Evolutionary conservation across 2,329 filamentous ascomycete genomes (phyloP).

Genomic region (Clarireedia hainanense): DNA sequence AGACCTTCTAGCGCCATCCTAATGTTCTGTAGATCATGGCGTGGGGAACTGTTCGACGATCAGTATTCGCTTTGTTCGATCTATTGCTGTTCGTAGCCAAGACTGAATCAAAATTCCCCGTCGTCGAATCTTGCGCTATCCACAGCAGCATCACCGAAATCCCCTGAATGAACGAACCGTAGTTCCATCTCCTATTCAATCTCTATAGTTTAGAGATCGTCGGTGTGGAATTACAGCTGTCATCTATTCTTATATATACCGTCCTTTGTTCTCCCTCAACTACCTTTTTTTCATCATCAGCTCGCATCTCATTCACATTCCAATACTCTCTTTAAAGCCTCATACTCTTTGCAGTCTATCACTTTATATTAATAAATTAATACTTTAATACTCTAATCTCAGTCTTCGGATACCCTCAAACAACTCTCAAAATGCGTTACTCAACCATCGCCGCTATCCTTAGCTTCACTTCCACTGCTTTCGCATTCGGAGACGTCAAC

Average conservation of each 20-base stretch:
- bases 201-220: background rate
- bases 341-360: background rate
- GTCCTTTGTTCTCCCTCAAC: background rate
- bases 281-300: background rate
- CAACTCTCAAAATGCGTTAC: background rate
- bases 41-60: no score
- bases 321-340: background rate
- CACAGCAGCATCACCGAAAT: background rate
- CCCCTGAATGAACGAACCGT: background rate
- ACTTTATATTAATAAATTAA: background rate
- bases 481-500: background rate
- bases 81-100: no score
- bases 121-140: background rate
- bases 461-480: background rate
- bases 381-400: background rate
- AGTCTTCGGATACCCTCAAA: background rate
- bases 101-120: no score
- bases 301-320: background rate
- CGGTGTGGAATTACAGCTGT: background rate
- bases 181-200: background rate
- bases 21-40: no score
- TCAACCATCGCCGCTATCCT: background rate
- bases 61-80: no score
- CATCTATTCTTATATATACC: background rate
- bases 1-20: no score